phyloP scores from a whole-genome alignment of 352 stramenopile species.

The Phytopythium aichiense region DNA sequence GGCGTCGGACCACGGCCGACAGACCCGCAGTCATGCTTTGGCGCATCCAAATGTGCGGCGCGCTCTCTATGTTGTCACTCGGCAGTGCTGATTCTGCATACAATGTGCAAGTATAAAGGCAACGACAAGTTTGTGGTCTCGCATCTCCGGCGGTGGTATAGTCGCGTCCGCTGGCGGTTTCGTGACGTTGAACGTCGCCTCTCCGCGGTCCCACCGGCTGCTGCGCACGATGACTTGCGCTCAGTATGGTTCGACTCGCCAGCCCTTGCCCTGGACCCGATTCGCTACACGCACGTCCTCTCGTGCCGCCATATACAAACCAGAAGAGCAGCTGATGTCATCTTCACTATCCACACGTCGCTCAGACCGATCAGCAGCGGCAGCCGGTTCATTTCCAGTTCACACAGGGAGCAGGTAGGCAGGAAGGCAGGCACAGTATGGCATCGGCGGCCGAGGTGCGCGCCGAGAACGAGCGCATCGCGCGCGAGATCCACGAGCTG shows the following conservation, averaged over 20 bases:
- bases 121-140: neutral
- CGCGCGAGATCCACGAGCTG: slow-evolving; percentile 53
- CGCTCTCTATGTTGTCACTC: neutral
- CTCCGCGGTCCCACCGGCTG: slow-evolving; percentile 2
- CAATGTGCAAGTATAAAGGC: neutral
- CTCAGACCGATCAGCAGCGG: neutral
- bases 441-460: slow-evolving; percentile 30
- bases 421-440: slow-evolving; percentile 9
- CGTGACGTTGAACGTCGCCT: slow-evolving; percentile 7
- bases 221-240: neutral
- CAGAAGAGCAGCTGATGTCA: neutral
- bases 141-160: neutral
- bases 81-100: neutral
- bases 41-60: neutral
- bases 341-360: slow-evolving; percentile 8
- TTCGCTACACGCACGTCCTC: slow-evolving; percentile 3
- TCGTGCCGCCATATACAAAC: neutral
- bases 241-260: neutral
- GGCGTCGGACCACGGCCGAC: neutral
- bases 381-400: neutral
- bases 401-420: neutral
- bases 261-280: neutral
- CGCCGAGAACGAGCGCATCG: slow-evolving; percentile 55
- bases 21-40: neutral
- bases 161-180: neutral